These are phyloP conservation scores for Ophiostoma triangulosporum DNA, from an alignment of 2,329 filamentous ascomycete species.

Conservation along the genomic window DNA sequence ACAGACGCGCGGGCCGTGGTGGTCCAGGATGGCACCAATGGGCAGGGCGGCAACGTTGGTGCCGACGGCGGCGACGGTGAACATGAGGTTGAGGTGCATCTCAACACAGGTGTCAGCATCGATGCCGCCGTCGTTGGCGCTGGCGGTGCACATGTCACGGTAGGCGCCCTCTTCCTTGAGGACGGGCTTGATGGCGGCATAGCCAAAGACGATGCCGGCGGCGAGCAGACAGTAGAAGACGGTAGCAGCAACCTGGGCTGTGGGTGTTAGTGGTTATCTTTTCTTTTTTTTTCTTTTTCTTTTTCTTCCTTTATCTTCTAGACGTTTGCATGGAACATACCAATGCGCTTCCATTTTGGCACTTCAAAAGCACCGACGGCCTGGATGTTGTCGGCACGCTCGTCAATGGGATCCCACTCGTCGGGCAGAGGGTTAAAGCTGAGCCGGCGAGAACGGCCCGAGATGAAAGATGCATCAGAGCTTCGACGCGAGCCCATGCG, in stretches of 20 bases:
- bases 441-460: slow-evolving; percentile 32
- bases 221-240: slow-evolving; percentile 39
- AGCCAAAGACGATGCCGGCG: slow-evolving; percentile 71
- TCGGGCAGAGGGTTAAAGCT: slow-evolving; percentile 43
- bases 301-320: too few relatives aligned
- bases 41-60: slow-evolving; percentile 81
- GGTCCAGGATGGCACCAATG: slow-evolving; percentile 72
- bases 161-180: slow-evolving; percentile 63
- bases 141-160: slow-evolving; percentile 39
- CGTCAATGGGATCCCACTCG: slow-evolving; percentile 32
- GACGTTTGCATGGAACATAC: too few relatives aligned
- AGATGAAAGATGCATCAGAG: slow-evolving; percentile 30
- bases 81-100: slow-evolving; percentile 74
- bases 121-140: slow-evolving; percentile 12
- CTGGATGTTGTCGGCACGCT: slow-evolving; percentile 28
- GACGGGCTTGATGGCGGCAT: slow-evolving; percentile 72
- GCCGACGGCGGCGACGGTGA: slow-evolving; percentile 74
- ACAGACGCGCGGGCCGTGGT: slow-evolving; percentile 64
- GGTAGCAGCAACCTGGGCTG: slow-evolving; percentile 24
- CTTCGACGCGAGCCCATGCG: slow-evolving; percentile 24
- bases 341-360: slow-evolving; percentile 37
- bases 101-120: slow-evolving; percentile 34
- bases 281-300: too few relatives aligned
- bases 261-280: background rate
- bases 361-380: slow-evolving; percentile 41